Conservation (phyloP, 768 basidiomycete genomes). For the Mycena crocata region DNA sequence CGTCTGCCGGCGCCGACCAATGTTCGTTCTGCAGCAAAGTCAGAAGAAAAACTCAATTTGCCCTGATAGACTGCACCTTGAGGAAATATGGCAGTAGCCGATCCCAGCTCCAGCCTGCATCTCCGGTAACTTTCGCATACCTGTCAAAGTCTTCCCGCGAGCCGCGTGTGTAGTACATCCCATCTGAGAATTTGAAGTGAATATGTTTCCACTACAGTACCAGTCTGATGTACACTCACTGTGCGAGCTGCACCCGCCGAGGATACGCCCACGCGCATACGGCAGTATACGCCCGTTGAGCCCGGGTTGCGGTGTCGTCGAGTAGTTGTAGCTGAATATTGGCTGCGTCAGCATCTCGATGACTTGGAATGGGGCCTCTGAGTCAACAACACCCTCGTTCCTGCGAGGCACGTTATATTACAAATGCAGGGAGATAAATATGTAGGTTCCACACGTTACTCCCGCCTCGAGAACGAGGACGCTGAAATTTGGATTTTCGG, state of each 20-base stretch:
- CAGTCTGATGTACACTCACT: not conserved
- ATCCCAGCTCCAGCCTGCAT: slow-evolving; percentile 51
- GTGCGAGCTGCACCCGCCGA: slow-evolving; percentile 19
- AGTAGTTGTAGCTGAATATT: slow-evolving; percentile 35
- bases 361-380: slow-evolving; percentile 31
- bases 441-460: slow-evolving; percentile 25
- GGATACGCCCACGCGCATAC: slow-evolving; percentile 32
- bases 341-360: slow-evolving; percentile 13
- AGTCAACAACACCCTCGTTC: slow-evolving; percentile 33
- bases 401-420: slow-evolving; percentile 16
- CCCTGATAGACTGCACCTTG: slow-evolving; percentile 38
- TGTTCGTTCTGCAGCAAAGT: slow-evolving; percentile 48
- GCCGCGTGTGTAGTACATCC: slow-evolving; percentile 46
- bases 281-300: slow-evolving; percentile 33
- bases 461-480: slow-evolving; percentile 44
- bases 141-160: slow-evolving; percentile 45
- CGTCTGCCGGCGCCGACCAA: slow-evolving; percentile 47
- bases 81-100: slow-evolving; percentile 43
- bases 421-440: not conserved
- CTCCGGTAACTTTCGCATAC: slow-evolving; percentile 43
- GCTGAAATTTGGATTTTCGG: slow-evolving; percentile 34
- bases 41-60: not conserved
- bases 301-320: slow-evolving; percentile 37
- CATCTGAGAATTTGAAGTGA: slow-evolving; percentile 4
- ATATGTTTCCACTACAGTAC: not conserved